Base-by-base conservation (phyloP, 2,329 filamentous ascomycete genomes). In the Podosphaera xanthii region DNA sequence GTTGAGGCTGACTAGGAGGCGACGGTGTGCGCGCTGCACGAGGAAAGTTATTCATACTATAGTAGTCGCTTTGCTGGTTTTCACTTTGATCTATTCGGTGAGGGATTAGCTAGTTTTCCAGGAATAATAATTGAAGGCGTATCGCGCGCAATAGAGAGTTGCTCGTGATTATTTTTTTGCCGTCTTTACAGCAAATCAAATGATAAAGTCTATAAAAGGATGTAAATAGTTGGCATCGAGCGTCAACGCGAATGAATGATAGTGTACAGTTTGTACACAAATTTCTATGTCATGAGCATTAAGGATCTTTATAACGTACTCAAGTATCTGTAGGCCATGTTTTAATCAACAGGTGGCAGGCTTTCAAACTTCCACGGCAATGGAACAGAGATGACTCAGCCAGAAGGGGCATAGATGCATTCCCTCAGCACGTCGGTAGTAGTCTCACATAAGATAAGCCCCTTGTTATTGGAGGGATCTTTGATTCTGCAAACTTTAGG, bases 1-100 rank as follows among this genome's bases (percentile, higher is more conserved):
- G 86, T 70, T 95, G 94, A 64, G 83, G 80, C 65, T 84, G 80
- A 14, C 84, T 73, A 35, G 84, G 86, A 40, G 87, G 87, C 54
- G 87, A 92, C 58, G 87, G 86, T 60, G 86, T 81, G 64, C 84
- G 80, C 70, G 77, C 76, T 64, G 54, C 44, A 58, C 52, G 42
- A 75, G 77, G 64, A 63, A 67, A 70, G 64, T 72, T 74, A 67
- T 81, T 77, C 80, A 82, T 82, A 69, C 78, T 75, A 72, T 80
- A 80, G 66, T 80, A 79, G 64, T 79, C 74, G 42, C 42, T 33
- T 49, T 12, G 38, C 33, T 44, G 44, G 72, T 82, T 76, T 73
- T 81, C 78, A 42, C 31, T 31, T 76, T 65, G 63, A 57, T 67
- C 64, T 68, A 44, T 61, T 54, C 30, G 52, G 48, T 36, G n/a